Evolutionary conservation across 768 basidiomycete genomes (phyloP).

Genomic region (Erythrobasidium yunnanense): DNA sequence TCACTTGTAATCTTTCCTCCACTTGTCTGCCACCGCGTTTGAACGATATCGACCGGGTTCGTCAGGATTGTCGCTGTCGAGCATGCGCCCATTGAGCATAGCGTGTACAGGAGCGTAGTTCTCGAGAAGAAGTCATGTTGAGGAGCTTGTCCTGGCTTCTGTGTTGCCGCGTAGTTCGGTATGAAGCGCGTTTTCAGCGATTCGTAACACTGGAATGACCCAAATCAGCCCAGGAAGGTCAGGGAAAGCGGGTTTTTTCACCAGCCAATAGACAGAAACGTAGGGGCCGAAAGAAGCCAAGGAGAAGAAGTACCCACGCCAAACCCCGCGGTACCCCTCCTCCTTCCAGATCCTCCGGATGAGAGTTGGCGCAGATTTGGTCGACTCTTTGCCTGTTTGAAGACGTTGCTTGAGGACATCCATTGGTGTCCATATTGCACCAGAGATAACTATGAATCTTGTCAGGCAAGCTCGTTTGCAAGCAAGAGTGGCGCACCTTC

Average conservation of each 20-base stretch:
- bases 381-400: conserved; percentile 34
- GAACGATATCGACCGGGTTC: conserved; percentile 34
- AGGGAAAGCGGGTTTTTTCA: too few relatives aligned
- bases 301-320: conserved; percentile 33
- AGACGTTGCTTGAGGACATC: conserved; percentile 30
- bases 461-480: not conserved
- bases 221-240: conserved; percentile 13
- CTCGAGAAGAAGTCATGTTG: conserved; percentile 9
- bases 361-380: conserved; percentile 28
- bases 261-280: too few relatives aligned
- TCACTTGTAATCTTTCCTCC: conserved; percentile 26
- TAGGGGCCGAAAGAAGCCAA: conserved; percentile 19
- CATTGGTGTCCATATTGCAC: conserved; percentile 32
- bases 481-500: conserved; percentile 27
- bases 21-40: conserved; percentile 36
- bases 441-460: conserved; percentile 29
- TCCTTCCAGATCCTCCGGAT: conserved; percentile 31
- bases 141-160: not conserved
- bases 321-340: conserved; percentile 33
- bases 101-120: conserved; percentile 31
- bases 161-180: conserved; percentile 29
- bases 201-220: conserved; percentile 32
- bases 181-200: conserved; percentile 34
- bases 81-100: conserved; percentile 32
- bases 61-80: conserved; percentile 28